Evolutionary conservation across 2,329 filamentous ascomycete genomes (phyloP).

Genomic region (Fusarium sarcochroum): DNA sequence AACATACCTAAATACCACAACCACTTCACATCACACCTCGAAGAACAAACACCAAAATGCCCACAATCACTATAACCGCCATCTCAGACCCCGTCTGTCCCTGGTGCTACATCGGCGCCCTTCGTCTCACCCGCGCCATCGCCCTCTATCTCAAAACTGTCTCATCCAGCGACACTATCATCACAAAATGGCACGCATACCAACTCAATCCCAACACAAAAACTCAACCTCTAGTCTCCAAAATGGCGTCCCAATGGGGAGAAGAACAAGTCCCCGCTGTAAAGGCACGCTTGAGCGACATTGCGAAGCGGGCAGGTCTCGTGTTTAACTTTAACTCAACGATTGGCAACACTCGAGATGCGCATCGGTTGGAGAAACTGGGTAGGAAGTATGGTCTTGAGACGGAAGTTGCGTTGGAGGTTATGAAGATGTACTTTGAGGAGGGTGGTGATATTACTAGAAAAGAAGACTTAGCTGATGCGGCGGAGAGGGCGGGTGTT

Average conservation of each 20-base stretch:
- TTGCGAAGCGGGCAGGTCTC: constrained; percentile 78
- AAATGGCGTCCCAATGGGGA: constrained; percentile 77
- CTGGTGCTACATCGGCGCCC: constrained; percentile 84
- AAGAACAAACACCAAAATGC: constrained; percentile 65
- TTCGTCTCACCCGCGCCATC: constrained; percentile 81
- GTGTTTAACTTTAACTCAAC: constrained; percentile 73
- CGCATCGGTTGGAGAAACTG: constrained; percentile 75
- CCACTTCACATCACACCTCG: not conserved
- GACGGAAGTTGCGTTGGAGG: constrained; percentile 70
- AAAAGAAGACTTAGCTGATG: constrained; percentile 64
- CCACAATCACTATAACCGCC: constrained; percentile 81
- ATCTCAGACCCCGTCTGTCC: constrained; percentile 88
- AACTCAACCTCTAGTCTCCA: constrained; percentile 62
- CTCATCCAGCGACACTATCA: constrained; percentile 77
- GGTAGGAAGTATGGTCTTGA: constrained; percentile 66
- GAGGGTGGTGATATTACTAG: constrained; percentile 74
- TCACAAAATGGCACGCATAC: constrained; percentile 82
- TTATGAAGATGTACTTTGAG: constrained; percentile 78
- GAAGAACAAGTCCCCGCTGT: constrained; percentile 71
- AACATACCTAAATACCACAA: not conserved
- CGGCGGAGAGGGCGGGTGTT: constrained; percentile 68
- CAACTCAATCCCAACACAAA: constrained; percentile 79
- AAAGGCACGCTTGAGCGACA: constrained; percentile 66
- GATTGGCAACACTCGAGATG: constrained; percentile 61
- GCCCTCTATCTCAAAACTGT: constrained; percentile 73